These are phyloP conservation scores for Sporisorium iseilematis-ciliati DNA, from an alignment of 1,284 basidiomycete genomes.

Conservation along the genomic window DNA sequence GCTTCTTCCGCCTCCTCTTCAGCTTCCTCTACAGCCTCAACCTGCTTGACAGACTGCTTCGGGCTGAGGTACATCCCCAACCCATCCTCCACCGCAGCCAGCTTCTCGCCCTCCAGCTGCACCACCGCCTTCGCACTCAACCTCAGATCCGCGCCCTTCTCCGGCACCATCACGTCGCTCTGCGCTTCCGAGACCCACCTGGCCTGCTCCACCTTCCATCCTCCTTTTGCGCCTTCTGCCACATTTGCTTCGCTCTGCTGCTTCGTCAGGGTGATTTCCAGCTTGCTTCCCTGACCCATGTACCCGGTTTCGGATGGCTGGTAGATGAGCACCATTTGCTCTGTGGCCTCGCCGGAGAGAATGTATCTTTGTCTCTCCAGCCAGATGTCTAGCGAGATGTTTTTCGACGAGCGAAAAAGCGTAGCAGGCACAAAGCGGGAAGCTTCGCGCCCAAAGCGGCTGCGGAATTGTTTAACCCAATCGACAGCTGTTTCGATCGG, in stretches of 20 bases:
- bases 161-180: slow-evolving; percentile 33
- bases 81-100: slow-evolving; percentile 12
- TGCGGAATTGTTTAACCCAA: slow-evolving; percentile 36
- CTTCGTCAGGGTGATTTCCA: slow-evolving; percentile 22
- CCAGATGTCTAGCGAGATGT: slow-evolving; percentile 33
- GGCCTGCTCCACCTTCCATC: slow-evolving; percentile 12
- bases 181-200: slow-evolving; percentile 28
- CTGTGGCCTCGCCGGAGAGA: neutral
- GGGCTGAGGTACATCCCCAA: slow-evolving; percentile 14
- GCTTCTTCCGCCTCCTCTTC: slow-evolving; percentile 5
- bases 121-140: slow-evolving; percentile 11
- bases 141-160: slow-evolving; percentile 33
- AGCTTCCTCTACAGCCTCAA: neutral
- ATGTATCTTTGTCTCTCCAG: slow-evolving; percentile 33
- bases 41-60: neutral
- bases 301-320: slow-evolving; percentile 15
- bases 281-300: slow-evolving; percentile 10
- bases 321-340: slow-evolving; percentile 26
- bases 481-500: slow-evolving; percentile 23
- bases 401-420: slow-evolving; percentile 44
- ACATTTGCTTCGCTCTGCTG: slow-evolving; percentile 7
- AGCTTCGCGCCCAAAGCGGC: slow-evolving; percentile 30
- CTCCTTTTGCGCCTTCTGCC: slow-evolving; percentile 9
- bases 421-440: slow-evolving; percentile 41
- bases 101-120: neutral